These are phyloP conservation scores for Fragaria vesca DNA, from an alignment of 306 rosid genomes.

Conservation along the genomic window DNA sequence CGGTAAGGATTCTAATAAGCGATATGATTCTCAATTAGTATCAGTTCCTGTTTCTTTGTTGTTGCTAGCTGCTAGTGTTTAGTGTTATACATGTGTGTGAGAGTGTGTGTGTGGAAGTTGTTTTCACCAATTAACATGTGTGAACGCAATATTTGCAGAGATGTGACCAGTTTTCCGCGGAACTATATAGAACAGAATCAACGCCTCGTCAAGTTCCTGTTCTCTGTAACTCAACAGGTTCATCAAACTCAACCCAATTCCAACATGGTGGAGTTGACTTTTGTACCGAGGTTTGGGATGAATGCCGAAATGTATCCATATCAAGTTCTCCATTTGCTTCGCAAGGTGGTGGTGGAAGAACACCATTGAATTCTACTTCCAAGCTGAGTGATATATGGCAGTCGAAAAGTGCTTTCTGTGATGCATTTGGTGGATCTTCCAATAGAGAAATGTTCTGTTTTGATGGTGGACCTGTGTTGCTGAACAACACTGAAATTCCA, in stretches of 20 bases:
- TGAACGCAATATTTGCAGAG: slow-evolving; percentile 19
- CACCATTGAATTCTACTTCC: slow-evolving; percentile 16
- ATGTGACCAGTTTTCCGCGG: slow-evolving; percentile 37
- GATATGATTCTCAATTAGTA: background rate
- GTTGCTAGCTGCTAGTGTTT: background rate
- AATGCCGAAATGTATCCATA: slow-evolving; percentile 31
- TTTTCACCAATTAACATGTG: background rate
- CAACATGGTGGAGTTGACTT: slow-evolving; percentile 18
- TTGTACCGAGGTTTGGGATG: slow-evolving; percentile 33
- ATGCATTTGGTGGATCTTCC: slow-evolving; percentile 32
- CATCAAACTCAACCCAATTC: slow-evolving; percentile 20
- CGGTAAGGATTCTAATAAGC: slow-evolving; percentile 16
- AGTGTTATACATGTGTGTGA: background rate
- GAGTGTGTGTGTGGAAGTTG: background rate
- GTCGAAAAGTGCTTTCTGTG: slow-evolving; percentile 26
- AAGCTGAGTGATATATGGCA: slow-evolving; percentile 30
- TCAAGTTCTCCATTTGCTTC: slow-evolving; percentile 20
- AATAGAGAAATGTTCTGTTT: slow-evolving; percentile 23
- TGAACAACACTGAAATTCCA: slow-evolving; percentile 16
- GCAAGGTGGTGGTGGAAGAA: slow-evolving; percentile 12
- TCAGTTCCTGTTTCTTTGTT: background rate
- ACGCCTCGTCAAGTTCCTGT: slow-evolving; percentile 28
- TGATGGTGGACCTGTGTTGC: slow-evolving; percentile 30
- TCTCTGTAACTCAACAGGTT: slow-evolving; percentile 34
- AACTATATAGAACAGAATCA: slow-evolving; percentile 27